A percentile compares a stretch with the other conserved stretches of the same genome.
Conservation (phyloP, 2,329 filamentous ascomycete species). For the Metarhizium robertsii region DNA sequence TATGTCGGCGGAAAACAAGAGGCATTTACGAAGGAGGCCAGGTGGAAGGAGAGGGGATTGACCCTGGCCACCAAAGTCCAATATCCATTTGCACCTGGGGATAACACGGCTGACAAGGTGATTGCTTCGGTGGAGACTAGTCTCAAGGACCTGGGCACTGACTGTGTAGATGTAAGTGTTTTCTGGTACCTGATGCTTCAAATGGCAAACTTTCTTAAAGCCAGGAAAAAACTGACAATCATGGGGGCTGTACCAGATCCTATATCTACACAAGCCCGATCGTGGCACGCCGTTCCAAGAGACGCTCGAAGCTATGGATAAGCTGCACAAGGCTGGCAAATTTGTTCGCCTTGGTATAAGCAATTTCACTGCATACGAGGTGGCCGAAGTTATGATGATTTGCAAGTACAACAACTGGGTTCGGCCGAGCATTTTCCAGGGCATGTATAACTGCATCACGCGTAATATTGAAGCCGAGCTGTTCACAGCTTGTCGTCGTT, state of each 20-base stretch:
- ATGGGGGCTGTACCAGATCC: constrained; percentile 17
- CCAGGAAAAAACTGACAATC: neutral
- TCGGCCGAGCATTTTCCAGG: constrained; percentile 75
- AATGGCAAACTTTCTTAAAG: neutral
- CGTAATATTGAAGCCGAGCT: constrained; percentile 68
- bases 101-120: constrained; percentile 47
- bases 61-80: constrained; percentile 66
- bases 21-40: constrained; percentile 63
- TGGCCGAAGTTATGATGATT: constrained; percentile 73
- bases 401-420: constrained; percentile 77
- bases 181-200: neutral
- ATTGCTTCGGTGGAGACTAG: constrained; percentile 56
- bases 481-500: constrained; percentile 62
- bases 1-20: constrained; percentile 71
- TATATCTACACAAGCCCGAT: constrained; percentile 34
- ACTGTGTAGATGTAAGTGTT: constrained; percentile 55
- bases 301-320: constrained; percentile 67
- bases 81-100: constrained; percentile 42
- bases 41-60: constrained; percentile 71
- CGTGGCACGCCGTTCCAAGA: constrained; percentile 66
- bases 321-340: constrained; percentile 77
- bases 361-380: constrained; percentile 82
- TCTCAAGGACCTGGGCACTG: constrained; percentile 61
- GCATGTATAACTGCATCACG: constrained; percentile 78
- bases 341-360: constrained; percentile 72